Evolutionary conservation across 805 yeast genomes (phyloP).

Genomic region (Metschnikowia cubensis): DNA sequence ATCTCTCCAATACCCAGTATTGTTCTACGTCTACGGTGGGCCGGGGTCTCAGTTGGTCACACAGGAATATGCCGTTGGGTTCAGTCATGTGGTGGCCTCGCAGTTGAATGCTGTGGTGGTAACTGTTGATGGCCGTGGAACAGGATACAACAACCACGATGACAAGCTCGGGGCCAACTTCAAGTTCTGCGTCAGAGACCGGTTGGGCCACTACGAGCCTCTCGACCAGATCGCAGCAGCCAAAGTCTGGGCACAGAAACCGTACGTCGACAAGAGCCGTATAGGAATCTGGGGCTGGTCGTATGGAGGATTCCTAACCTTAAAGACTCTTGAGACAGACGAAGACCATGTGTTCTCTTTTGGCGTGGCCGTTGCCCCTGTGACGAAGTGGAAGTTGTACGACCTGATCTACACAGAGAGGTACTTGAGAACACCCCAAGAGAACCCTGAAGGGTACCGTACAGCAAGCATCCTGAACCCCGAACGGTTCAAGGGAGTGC

Average conservation of each 20-base stretch:
- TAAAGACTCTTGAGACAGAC: conserved; percentile 84
- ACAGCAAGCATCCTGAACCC: conserved; percentile 53
- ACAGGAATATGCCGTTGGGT: conserved; percentile 54
- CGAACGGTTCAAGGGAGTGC: conserved; percentile 49
- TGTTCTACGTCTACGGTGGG: conserved; percentile 92
- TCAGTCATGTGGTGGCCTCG: conserved; percentile 74
- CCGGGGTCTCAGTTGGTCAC: conserved; percentile 87
- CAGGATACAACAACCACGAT: conserved; percentile 74
- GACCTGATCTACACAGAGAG: conserved; percentile 94
- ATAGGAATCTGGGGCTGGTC: conserved; percentile 98
- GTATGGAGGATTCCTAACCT: conserved; percentile 91
- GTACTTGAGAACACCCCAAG: conserved; percentile 81
- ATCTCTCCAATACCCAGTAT: conserved; percentile 67
- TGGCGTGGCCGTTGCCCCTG: conserved; percentile 97
- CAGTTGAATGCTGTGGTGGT: conserved; percentile 81
- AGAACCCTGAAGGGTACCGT: conserved; percentile 61
- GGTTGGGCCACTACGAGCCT: conserved; percentile 78
- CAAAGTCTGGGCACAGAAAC: conserved; percentile 54
- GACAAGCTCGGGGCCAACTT: conserved; percentile 47
- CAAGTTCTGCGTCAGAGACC: conserved; percentile 76
- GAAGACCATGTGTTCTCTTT: conserved; percentile 60
- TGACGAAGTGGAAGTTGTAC: conserved; percentile 88
- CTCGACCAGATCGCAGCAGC: conserved; percentile 87
- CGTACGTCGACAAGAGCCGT: conserved; percentile 62
- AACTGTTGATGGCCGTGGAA: conserved; percentile 95